Evolutionary conservation across 2,329 filamentous ascomycete species (phyloP).

Genomic region (Westerdykella ornata): DNA sequence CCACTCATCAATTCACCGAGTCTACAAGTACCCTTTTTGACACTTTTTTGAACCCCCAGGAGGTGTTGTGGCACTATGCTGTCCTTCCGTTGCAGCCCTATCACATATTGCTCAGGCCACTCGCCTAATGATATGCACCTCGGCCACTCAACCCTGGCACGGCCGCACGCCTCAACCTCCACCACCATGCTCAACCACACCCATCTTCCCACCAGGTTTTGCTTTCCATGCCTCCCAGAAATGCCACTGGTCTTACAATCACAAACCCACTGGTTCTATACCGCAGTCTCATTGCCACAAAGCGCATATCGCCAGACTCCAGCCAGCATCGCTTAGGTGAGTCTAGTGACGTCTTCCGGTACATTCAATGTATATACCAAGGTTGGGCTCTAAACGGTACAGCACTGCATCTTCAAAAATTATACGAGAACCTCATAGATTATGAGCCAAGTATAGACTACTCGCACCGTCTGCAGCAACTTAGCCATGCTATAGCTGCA

Average conservation of each 20-base stretch:
- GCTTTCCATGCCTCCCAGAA: constrained; percentile 24
- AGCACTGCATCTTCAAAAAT: constrained; percentile 68
- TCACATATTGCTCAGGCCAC: not conserved
- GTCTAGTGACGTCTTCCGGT: constrained; percentile 31
- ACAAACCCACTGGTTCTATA: constrained; percentile 72
- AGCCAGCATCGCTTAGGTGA: constrained; percentile 59
- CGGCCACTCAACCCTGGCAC: constrained; percentile 5
- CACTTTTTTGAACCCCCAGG: too few species aligned
- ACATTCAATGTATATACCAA: constrained; percentile 9
- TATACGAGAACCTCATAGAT: constrained; percentile 69
- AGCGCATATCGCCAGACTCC: constrained; percentile 60
- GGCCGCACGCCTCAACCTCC: constrained; percentile 6
- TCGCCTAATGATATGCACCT: not conserved
- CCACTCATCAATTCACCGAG: constrained; percentile 6
- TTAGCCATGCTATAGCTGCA: constrained; percentile 43
- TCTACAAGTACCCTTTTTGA: too few species aligned
- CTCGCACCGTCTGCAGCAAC: constrained; percentile 55
- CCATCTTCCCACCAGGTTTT: not conserved
- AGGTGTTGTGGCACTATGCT: too few species aligned
- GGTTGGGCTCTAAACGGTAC: constrained; percentile 16
- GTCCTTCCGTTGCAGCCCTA: not conserved
- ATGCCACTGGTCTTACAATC: constrained; percentile 41
- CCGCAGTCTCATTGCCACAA: constrained; percentile 61
- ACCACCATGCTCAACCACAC: too few species aligned
- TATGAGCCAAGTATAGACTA: constrained; percentile 70